phyloP scores from a whole-genome alignment of 1,284 basidiomycete species.

The Ustilago hordei region DNA sequence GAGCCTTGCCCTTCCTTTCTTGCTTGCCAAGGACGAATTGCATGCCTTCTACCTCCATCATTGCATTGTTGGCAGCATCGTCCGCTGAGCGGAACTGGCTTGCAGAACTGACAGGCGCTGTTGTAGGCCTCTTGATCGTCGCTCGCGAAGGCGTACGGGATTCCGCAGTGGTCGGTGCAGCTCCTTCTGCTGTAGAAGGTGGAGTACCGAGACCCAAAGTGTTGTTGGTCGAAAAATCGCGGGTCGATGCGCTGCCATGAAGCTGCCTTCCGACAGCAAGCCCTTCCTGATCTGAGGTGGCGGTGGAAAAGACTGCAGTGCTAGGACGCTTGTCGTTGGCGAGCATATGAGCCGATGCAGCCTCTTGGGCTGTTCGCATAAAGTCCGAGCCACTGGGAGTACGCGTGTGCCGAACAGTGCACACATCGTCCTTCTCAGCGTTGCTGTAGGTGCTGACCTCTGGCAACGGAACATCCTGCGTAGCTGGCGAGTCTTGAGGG shows the following conservation, averaged over 20 bases:
- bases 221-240: conserved; percentile 16
- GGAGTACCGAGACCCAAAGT: conserved; percentile 1
- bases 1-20: conserved; percentile 17
- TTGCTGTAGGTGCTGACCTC: conserved; percentile 14
- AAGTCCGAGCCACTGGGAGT: conserved; percentile 32
- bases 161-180: background rate
- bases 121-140: conserved; percentile 45
- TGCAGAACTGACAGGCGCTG: conserved; percentile 32
- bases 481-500: conserved; percentile 20
- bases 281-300: conserved; percentile 1
- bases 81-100: conserved; percentile 25
- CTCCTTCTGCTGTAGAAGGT: background rate
- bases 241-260: conserved; percentile 20
- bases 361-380: conserved; percentile 34
- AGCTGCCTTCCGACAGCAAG: conserved; percentile 9
- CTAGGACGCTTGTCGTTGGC: conserved; percentile 19
- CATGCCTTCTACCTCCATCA: conserved; percentile 45
- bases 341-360: conserved; percentile 25
- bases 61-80: conserved; percentile 21
- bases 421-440: background rate
- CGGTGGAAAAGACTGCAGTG: conserved; percentile 14
- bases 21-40: conserved; percentile 42
- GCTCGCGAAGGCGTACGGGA: conserved; percentile 39
- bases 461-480: conserved; percentile 11
- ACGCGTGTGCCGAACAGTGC: conserved; percentile 16